Base-by-base conservation (phyloP, 495 filamentous ascomycete genomes). In the Rusavskia elegans region DNA sequence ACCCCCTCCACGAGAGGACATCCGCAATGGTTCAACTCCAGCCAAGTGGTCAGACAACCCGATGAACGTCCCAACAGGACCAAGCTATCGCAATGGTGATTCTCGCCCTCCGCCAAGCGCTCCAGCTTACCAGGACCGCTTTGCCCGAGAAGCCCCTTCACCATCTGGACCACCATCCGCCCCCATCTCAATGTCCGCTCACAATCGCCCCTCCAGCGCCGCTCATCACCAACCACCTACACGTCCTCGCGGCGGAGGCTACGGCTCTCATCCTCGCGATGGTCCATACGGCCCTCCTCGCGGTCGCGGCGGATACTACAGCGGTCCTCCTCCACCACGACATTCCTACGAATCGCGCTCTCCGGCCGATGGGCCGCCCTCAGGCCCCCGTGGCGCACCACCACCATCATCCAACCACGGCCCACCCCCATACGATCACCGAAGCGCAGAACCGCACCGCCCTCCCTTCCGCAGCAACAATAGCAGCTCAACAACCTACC, bases 171-270 rank as follows among this genome's bases (percentile, higher is more conserved):
- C 73, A 5, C 68, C 73, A 11, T 63, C 70, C 50, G 67, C 68
- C 21, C 62, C 71, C 10, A 71, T 70, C 35, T 62, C 68, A 2
- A 62, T 70, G 55, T 67, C 71, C 14, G 61, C 70, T 7, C 76
- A 72, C 35, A 71, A 65, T 58, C 75, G 77, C 10, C 66, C 65
- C 14, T 59, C 64, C 4, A 78, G 68, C 55, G 61, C 71, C 27
- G 72, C 77, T 32, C 54, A 78, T 20, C 62, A 80, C 1, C 73
- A 76, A 36, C 78, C 78, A 13, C 79, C 79, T n/a, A 80, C 77
- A 16, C 75, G 74, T 11, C 78, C 78, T 35, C 74, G 76, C 37
- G 74, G 76, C 30, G 72, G 68, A 32, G 62, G 59, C 49, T 55
- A 54, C 21, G 40, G 20, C 17, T 39, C 40, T 46, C 44, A 46